Conservation (phyloP, 371 early-diverging fungal genomes). For the Sporodiniella umbellata region DNA sequence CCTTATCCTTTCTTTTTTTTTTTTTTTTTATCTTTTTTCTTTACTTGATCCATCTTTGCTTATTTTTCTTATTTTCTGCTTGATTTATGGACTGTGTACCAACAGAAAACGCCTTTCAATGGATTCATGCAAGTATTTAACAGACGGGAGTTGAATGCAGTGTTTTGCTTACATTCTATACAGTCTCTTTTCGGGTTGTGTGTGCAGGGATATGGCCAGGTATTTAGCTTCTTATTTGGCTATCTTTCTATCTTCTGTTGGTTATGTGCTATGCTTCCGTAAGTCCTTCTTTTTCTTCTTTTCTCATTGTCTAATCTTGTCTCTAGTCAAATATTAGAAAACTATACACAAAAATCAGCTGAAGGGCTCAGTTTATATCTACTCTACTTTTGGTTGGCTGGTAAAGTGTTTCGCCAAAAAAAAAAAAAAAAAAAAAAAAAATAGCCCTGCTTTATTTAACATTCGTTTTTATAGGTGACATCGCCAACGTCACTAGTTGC, state of each 20-base stretch:
- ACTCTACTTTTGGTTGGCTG: constrained; percentile 62
- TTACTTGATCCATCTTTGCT: neutral
- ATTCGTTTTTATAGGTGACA: constrained; percentile 52
- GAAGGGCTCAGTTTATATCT: constrained; percentile 55
- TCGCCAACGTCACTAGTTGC: constrained; percentile 66
- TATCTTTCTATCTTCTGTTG: constrained; percentile 26
- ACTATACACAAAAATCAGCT: constrained; percentile 46
- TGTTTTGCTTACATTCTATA: neutral
- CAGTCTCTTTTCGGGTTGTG: constrained; percentile 20
- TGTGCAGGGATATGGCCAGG: constrained; percentile 18
- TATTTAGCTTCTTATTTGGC: constrained; percentile 20
- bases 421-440: neutral
- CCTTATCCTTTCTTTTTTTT: constrained; percentile 1
- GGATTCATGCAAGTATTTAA: constrained; percentile 18
- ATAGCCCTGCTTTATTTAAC: too few species aligned
- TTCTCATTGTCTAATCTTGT: neutral
- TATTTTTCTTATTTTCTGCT: too few species aligned
- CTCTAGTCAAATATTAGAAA: constrained; percentile 52
- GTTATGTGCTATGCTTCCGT: constrained; percentile 30
- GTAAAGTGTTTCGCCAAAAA: constrained; percentile 31
- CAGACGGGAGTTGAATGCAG: neutral
- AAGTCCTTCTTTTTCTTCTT: too few species aligned
- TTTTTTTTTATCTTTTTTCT: constrained; percentile 2
- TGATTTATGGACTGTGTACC: constrained; percentile 10
- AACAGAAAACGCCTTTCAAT: constrained; percentile 11